Percentiles rank a stretch among this genome's conserved stretches.
phyloP scores from a whole-genome alignment of 83 land plant genomes.

The Picea abies region DNA sequence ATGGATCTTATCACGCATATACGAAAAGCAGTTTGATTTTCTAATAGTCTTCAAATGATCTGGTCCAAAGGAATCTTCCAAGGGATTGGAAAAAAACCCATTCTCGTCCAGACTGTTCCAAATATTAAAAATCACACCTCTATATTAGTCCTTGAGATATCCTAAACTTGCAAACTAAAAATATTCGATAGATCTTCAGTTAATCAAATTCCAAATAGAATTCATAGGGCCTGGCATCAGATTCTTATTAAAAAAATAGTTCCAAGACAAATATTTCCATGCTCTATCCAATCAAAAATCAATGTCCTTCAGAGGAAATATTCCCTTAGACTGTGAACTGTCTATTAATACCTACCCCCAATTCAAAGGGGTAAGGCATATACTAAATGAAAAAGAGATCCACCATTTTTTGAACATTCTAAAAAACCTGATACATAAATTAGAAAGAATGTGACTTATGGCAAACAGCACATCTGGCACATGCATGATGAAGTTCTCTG shows the following conservation, averaged over 20 bases:
- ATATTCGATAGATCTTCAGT: neutral
- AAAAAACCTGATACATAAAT: slow-evolving; percentile 3
- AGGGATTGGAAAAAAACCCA: slow-evolving; percentile 30
- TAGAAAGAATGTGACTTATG: neutral
- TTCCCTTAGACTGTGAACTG: neutral
- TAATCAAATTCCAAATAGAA: neutral
- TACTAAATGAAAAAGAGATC: neutral
- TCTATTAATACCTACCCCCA: neutral
- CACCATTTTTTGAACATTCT: neutral
- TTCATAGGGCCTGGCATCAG: neutral
- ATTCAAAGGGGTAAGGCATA: neutral
- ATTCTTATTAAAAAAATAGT: neutral
- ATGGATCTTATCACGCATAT: slow-evolving; percentile 27
- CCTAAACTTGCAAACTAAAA: neutral
- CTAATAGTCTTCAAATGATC: slow-evolving; percentile 26
- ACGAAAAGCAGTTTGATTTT: slow-evolving; percentile 28
- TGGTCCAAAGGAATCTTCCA: slow-evolving; percentile 33
- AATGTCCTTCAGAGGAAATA: neutral
- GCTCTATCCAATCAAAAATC: neutral
- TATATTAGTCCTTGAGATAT: neutral
- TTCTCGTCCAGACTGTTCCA: slow-evolving; percentile 36
- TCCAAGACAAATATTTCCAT: neutral
- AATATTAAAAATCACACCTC: slow-evolving; percentile 16
- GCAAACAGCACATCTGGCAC: neutral
- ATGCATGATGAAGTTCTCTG: neutral